phyloP scores from a whole-genome alignment of 2,329 filamentous ascomycete genomes.

The Xylariaceae sp. region DNA sequence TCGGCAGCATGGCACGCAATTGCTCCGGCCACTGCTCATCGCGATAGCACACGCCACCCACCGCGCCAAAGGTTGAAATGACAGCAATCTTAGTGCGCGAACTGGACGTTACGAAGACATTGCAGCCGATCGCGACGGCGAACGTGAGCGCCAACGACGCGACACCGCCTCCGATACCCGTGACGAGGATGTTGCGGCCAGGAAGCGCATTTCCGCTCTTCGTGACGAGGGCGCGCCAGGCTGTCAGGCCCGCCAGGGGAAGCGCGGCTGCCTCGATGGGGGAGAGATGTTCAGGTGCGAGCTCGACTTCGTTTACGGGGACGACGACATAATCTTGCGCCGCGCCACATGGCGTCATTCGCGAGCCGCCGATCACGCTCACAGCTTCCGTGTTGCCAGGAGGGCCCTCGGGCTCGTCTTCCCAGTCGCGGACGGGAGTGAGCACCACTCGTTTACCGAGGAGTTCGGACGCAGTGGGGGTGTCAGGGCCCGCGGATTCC shows the following conservation, averaged over 20 bases:
- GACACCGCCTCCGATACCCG: slow-evolving; percentile 89
- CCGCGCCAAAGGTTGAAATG: slow-evolving; percentile 67
- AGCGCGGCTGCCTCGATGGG: slow-evolving; percentile 75
- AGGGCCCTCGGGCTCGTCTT: slow-evolving; percentile 63
- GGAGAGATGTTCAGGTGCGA: slow-evolving; percentile 65
- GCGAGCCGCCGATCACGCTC: slow-evolving; percentile 66
- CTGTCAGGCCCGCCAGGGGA: slow-evolving; percentile 80
- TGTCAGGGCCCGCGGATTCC: slow-evolving; percentile 52
- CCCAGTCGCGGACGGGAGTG: slow-evolving; percentile 75
- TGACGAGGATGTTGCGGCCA: slow-evolving; percentile 75
- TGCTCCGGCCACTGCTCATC: slow-evolving; percentile 76
- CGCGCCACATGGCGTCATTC: slow-evolving; percentile 57
- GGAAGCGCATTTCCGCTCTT: slow-evolving; percentile 61
- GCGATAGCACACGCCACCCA: slow-evolving; percentile 78
- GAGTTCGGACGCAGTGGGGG: slow-evolving; percentile 32
- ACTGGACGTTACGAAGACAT: slow-evolving; percentile 77
- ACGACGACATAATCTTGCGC: slow-evolving; percentile 69
- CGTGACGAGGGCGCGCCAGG: slow-evolving; percentile 76
- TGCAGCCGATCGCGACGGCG: slow-evolving; percentile 65
- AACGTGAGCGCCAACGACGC: slow-evolving; percentile 79
- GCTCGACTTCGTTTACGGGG: slow-evolving; percentile 67
- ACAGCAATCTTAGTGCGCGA: slow-evolving; percentile 68
- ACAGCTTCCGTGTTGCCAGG: slow-evolving; percentile 60
- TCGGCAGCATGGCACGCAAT: slow-evolving; percentile 56
- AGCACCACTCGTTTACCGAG: slow-evolving; percentile 64